phyloP scores from a whole-genome alignment of 495 filamentous ascomycete species.

The Aspergillus mulundensis region DNA sequence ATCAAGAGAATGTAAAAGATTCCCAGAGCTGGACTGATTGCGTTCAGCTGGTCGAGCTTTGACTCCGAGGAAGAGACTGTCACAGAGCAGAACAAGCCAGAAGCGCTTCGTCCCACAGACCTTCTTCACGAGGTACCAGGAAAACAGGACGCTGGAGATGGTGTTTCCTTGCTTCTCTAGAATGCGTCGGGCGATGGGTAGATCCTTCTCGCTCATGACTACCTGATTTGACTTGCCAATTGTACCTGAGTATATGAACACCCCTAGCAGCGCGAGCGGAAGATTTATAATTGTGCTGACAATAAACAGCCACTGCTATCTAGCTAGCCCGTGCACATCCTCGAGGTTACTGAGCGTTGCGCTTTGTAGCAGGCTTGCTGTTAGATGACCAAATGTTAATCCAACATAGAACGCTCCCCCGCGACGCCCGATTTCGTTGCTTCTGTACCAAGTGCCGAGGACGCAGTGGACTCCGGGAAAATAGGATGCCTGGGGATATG shows the following conservation, averaged over 20 bases:
- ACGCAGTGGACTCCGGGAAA: slow-evolving; percentile 35
- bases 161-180: not conserved
- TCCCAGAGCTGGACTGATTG: not conserved
- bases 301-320: slow-evolving; percentile 38
- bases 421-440: slow-evolving; percentile 48
- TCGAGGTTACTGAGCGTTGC: slow-evolving; percentile 45
- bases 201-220: not conserved
- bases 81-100: slow-evolving; percentile 1
- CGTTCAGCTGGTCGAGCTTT: not conserved
- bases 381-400: slow-evolving; percentile 44
- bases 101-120: not conserved
- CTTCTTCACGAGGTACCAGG: not conserved
- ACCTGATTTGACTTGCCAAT: not conserved
- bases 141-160: not conserved
- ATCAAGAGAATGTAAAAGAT: slow-evolving; percentile 2
- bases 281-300: slow-evolving; percentile 40
- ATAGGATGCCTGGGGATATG: slow-evolving; percentile 11
- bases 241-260: slow-evolving; percentile 46
- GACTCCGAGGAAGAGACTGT: not conserved
- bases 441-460: slow-evolving; percentile 40
- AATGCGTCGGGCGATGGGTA: not conserved
- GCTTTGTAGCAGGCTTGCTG: slow-evolving; percentile 52
- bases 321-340: slow-evolving; percentile 36
- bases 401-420: slow-evolving; percentile 52
- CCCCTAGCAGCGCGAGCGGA: slow-evolving; percentile 45